phyloP scores from a whole-genome alignment of 2,329 filamentous ascomycete species.

The Harringtonia lauricola region DNA sequence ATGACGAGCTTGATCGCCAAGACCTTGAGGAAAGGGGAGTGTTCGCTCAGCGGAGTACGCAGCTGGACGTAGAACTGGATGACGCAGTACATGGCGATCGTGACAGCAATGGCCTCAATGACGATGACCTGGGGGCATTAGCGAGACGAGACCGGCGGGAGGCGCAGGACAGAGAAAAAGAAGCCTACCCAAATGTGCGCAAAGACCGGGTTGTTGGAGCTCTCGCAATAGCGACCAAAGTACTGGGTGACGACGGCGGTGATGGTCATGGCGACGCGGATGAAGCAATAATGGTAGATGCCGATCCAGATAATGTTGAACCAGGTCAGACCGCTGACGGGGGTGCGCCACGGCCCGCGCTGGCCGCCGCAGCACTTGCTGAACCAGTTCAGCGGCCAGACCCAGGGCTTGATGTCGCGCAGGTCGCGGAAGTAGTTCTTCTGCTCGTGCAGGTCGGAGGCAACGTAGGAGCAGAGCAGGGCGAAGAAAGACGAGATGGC shows the following conservation, averaged over 20 bases:
- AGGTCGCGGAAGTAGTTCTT: conserved; percentile 70
- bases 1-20: conserved; percentile 83
- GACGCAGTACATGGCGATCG: conserved; percentile 79
- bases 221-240: conserved; percentile 63
- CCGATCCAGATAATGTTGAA: conserved; percentile 81
- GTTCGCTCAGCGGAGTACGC: conserved; percentile 52
- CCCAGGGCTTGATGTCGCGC: conserved; percentile 57
- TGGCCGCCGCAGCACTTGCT: conserved; percentile 60
- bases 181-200: conserved; percentile 66
- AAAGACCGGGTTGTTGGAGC: conserved; percentile 66
- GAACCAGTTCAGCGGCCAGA: conserved; percentile 61
- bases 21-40: conserved; percentile 70
- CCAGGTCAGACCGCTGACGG: conserved; percentile 74
- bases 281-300: conserved; percentile 78
- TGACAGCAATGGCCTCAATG: conserved; percentile 61
- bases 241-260: conserved; percentile 65
- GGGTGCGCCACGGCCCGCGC: conserved; percentile 60
- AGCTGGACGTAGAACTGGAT: conserved; percentile 81
- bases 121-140: conserved; percentile 38
- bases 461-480: conserved; percentile 70
- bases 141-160: background rate
- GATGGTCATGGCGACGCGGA: conserved; percentile 69
- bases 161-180: background rate
- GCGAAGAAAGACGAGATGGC: conserved; percentile 82
- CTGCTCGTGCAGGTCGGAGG: conserved; percentile 65